A percentile compares a stretch with the other conserved stretches of the same genome.
These are phyloP conservation scores for Dysphania ambrosioides DNA, from an alignment of 148 eudicot genomes.

Conservation along the genomic window DNA sequence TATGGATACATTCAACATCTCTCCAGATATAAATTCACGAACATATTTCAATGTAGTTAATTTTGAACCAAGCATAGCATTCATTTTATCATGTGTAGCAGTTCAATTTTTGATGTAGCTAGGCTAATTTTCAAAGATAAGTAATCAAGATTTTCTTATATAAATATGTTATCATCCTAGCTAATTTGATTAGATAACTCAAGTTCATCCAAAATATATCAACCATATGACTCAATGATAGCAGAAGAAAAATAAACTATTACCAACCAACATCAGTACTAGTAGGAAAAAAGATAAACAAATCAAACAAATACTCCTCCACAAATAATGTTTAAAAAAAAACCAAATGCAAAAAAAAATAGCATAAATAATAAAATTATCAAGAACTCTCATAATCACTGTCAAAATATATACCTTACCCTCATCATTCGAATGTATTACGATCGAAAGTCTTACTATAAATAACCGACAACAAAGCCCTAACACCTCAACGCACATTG, in stretches of 20 bases:
- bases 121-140: too few species aligned
- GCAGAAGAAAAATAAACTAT: background rate
- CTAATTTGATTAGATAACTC: background rate
- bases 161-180: background rate
- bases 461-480: background rate
- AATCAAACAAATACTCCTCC: background rate
- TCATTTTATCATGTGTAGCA: too few species aligned
- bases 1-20: too few species aligned
- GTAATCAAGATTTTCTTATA: too few species aligned
- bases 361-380: background rate
- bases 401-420: background rate
- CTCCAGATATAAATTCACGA: too few species aligned
- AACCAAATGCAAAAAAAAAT: background rate
- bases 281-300: background rate
- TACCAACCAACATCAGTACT: background rate
- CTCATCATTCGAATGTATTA: background rate
- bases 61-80: too few species aligned
- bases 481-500: background rate
- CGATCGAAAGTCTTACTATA: background rate
- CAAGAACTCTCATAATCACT: conserved; percentile 9
- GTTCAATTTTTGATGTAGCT: too few species aligned
- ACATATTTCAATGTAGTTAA: too few species aligned
- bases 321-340: too few species aligned
- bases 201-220: background rate
- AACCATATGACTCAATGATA: background rate